Conservation (phyloP, 805 yeast species). For the Kodamaea sagamina region DNA sequence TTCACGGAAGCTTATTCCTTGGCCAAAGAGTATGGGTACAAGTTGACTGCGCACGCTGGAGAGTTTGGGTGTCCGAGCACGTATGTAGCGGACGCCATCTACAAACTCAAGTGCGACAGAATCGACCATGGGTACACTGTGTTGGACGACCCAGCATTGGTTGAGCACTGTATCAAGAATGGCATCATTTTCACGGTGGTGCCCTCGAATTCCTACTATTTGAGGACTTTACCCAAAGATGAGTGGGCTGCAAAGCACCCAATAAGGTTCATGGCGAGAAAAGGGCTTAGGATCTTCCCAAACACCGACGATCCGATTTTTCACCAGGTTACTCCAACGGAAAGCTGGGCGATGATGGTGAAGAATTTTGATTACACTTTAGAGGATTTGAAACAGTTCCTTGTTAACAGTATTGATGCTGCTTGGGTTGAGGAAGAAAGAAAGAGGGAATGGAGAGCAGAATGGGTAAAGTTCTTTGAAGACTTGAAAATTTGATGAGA, state of each 20-base stretch:
- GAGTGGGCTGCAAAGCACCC: slow-evolving; percentile 34
- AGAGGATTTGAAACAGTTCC: slow-evolving; percentile 21
- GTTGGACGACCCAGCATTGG: slow-evolving; percentile 24
- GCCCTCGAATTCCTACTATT: slow-evolving; percentile 33
- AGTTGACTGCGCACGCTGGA: slow-evolving; percentile 33
- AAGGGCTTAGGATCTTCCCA: slow-evolving; percentile 28
- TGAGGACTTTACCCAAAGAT: slow-evolving; percentile 24
- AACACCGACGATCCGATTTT: slow-evolving; percentile 34
- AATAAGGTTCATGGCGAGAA: slow-evolving; percentile 27
- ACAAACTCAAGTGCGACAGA: slow-evolving; percentile 24
- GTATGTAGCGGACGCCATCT: slow-evolving; percentile 26
- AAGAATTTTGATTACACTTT: slow-evolving; percentile 26
- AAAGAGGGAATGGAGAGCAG: slow-evolving; percentile 18
- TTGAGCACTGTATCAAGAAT: slow-evolving; percentile 23
- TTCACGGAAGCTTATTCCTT: slow-evolving; percentile 25
- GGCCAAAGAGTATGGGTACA: slow-evolving; percentile 24
- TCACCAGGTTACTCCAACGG: slow-evolving; percentile 30
- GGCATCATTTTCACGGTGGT: slow-evolving; percentile 28
- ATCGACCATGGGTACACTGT: slow-evolving; percentile 34
- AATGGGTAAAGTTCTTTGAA: slow-evolving; percentile 19
- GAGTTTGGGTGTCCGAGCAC: slow-evolving; percentile 31
- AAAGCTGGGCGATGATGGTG: slow-evolving; percentile 34
- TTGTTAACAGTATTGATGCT: slow-evolving; percentile 28
- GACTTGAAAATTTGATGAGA: too few relatives aligned
- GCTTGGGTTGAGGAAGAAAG: slow-evolving; percentile 25